Evolutionary conservation across 257 asterid genomes (phyloP).

Genomic region (Fraxinus quadrangulata): DNA sequence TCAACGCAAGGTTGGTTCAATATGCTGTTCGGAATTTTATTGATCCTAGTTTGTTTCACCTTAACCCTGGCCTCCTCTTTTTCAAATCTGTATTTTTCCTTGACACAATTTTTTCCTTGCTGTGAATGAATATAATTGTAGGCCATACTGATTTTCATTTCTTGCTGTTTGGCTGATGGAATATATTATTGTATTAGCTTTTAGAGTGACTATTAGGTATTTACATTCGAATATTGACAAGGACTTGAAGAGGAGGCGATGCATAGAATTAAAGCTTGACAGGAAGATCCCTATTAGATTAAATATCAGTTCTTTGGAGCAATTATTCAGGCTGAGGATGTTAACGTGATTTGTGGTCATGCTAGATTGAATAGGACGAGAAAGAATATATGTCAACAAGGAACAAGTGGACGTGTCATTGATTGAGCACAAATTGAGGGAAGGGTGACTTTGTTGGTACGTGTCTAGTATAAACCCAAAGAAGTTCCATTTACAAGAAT

Average conservation of each 20-base stretch:
- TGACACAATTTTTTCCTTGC: neutral
- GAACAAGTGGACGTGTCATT: too few species aligned
- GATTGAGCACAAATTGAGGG: too few species aligned
- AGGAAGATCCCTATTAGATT: neutral
- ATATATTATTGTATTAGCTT: neutral
- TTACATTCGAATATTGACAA: too few species aligned
- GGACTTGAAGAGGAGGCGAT: neutral
- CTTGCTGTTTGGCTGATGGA: neutral
- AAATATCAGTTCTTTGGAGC: neutral
- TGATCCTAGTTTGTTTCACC: neutral
- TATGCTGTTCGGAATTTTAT: neutral
- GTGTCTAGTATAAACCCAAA: too few species aligned
- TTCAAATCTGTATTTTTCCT: neutral
- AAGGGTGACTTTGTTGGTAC: too few species aligned
- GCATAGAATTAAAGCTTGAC: neutral
- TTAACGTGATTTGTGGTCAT: too few species aligned
- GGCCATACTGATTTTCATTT: neutral
- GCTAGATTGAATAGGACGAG: too few species aligned
- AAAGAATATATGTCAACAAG: too few species aligned
- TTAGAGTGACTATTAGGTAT: neutral
- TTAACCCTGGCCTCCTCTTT: neutral
- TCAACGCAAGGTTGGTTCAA: constrained; percentile 48
- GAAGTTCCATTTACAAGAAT: too few species aligned
- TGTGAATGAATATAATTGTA: too few species aligned
- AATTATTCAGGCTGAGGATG: neutral